Base-by-base conservation (phyloP, 2,329 filamentous ascomycete genomes). In the Arthroderma sp. region DNA sequence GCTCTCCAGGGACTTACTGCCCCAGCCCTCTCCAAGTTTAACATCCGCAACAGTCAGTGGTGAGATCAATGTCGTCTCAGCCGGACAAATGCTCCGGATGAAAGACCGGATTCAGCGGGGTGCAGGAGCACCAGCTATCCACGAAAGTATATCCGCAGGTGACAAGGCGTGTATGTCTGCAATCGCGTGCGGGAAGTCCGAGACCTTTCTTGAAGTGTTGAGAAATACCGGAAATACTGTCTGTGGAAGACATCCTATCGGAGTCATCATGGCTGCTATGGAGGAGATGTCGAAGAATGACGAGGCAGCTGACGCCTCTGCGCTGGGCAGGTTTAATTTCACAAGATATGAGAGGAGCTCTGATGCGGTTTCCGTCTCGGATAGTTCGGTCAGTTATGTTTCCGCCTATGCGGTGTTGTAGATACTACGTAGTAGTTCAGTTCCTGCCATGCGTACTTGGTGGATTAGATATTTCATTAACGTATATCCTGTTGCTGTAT, bases 311-410 rank as follows among this genome's bases (percentile, higher is more conserved):
- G 49, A 45, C 37, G 44, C 50, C 6, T 56, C 54, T 7, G 44
- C 42, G 43, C 64, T 64, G 47, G 70, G 77, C 3, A 71, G 61
- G 43, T 93, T 96, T 63, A 78, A 74, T 54, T 86, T 96, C 56
- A 73, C 94, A 45, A 73, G 83, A 56, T 98, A 98, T 62, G 81
- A 94, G 59, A 77, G 88, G 48, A 98, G 89, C 64, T 80, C 78
- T 48, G 67, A 93, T 61, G 83, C 83, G 3, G 70, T 75, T 52
- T 70, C 71, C 29, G 69, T 81, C 1, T 62, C 59, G 10, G 85
- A 94, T 51, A 91, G 80, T 52, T 95, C 88, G 54, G 91, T 98
- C 42, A 95, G 88, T 65, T 98, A 98, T 63, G 87, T 85, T 3
- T 89, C 88, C 60, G 91, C 87, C 3, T 94, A 91, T 70, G 86